Evolutionary conservation across 1,284 basidiomycete species (phyloP).

Genomic region (Marasmius fiardii): DNA sequence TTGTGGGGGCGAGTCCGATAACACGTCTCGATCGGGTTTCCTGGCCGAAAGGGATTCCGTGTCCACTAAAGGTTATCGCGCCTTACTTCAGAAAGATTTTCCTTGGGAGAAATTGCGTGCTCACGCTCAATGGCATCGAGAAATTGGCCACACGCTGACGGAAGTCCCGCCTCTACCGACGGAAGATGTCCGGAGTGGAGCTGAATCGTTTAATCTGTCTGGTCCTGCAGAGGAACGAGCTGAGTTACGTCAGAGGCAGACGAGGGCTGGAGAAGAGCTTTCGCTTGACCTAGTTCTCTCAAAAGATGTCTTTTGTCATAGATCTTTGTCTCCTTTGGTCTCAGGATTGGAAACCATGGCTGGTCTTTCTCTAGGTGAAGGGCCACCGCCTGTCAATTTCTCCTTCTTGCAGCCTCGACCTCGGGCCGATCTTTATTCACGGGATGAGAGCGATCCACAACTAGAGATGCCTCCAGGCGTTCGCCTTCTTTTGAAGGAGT

Average conservation of each 20-base stretch:
- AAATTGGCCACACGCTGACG: slow-evolving; percentile 42
- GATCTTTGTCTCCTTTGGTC: slow-evolving; percentile 29
- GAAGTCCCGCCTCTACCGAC: slow-evolving; percentile 37
- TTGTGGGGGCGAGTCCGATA: slow-evolving; percentile 42
- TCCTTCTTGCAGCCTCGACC: slow-evolving; percentile 53
- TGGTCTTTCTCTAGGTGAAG: slow-evolving; percentile 49
- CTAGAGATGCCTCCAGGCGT: slow-evolving; percentile 47
- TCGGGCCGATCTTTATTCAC: slow-evolving; percentile 27
- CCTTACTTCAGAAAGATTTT: slow-evolving; percentile 44
- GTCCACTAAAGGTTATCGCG: slow-evolving; percentile 48
- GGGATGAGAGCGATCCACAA: slow-evolving; percentile 19
- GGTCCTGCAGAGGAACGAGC: slow-evolving; percentile 34
- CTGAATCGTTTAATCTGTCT: slow-evolving; percentile 39
- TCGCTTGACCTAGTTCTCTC: slow-evolving; percentile 62
- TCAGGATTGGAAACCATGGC: slow-evolving; percentile 48
- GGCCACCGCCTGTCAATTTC: slow-evolving; percentile 53
- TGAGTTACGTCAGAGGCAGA: slow-evolving; percentile 42
- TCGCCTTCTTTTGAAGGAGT: slow-evolving; percentile 61
- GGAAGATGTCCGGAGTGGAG: slow-evolving; percentile 28
- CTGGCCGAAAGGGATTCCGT: slow-evolving; percentile 48
- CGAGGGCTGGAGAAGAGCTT: slow-evolving; percentile 55
- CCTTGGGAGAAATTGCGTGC: slow-evolving; percentile 35
- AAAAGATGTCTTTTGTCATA: slow-evolving; percentile 49
- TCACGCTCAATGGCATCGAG: slow-evolving; percentile 49
- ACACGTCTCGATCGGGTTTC: slow-evolving; percentile 49